Evolutionary conservation across 2,329 filamentous ascomycete genomes (phyloP).

Genomic region (Claviceps quebecensis): DNA sequence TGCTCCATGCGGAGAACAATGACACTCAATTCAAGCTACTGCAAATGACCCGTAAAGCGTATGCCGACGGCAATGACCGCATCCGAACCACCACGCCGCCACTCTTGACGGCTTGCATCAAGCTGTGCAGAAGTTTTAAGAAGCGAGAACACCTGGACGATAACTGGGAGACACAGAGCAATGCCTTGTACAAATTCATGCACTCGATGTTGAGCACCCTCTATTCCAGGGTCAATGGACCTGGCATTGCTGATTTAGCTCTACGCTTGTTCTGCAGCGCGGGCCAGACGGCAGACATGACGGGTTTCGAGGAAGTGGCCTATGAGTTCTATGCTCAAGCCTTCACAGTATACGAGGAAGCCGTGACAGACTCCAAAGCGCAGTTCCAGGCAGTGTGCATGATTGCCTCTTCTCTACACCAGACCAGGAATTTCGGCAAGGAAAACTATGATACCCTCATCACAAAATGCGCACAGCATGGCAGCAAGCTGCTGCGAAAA

Average conservation of each 20-base stretch:
- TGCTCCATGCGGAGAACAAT: conserved; percentile 72
- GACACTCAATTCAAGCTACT: conserved; percentile 90
- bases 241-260: conserved; percentile 72
- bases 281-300: conserved; percentile 84
- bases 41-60: conserved; percentile 75
- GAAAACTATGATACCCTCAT: conserved; percentile 99
- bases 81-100: conserved; percentile 93
- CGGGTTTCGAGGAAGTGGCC: conserved; percentile 83
- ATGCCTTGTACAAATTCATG: conserved; percentile 87
- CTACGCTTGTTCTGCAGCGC: conserved; percentile 83
- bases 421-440: conserved; percentile 79
- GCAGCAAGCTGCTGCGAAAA: conserved; percentile 92
- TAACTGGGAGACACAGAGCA: conserved; percentile 50
- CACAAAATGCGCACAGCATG: conserved; percentile 92
- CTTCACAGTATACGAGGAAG: conserved; percentile 95
- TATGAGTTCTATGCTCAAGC: conserved; percentile 98
- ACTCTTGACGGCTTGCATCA: conserved; percentile 77
- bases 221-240: conserved; percentile 67
- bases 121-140: conserved; percentile 80
- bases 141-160: conserved; percentile 68
- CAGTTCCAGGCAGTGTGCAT: conserved; percentile 97
- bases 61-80: conserved; percentile 81
- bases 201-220: conserved; percentile 76
- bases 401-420: conserved; percentile 77
- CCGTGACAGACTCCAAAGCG: conserved; percentile 85